phyloP scores from a whole-genome alignment of 805 yeast genomes.

The Hemisphaericaspora nanyangensis region DNA sequence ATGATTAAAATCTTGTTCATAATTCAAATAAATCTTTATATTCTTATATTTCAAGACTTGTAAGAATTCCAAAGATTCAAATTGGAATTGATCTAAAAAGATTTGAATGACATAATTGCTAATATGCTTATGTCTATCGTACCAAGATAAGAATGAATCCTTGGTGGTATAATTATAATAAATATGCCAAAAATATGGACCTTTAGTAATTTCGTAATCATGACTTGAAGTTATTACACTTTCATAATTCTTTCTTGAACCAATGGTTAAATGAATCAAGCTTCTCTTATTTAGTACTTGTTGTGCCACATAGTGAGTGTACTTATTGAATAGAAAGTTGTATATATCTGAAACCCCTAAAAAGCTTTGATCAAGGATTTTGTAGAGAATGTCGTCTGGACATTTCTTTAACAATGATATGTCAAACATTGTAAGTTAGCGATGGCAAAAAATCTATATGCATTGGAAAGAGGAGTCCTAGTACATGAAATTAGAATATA shows the following conservation, averaged over 20 bases:
- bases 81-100: constrained; percentile 5
- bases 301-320: constrained; percentile 3
- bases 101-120: constrained; percentile 4
- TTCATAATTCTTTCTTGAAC: constrained; percentile 1
- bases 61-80: constrained; percentile 4
- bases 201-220: constrained; percentile 4
- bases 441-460: neutral
- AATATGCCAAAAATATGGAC: constrained; percentile 6
- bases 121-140: constrained; percentile 3
- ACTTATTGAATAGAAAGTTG: constrained; percentile 2
- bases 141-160: constrained; percentile 4
- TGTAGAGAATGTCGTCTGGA: constrained; percentile 7
- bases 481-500: too few relatives aligned
- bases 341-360: constrained; percentile 3
- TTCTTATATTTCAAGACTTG: constrained; percentile 2
- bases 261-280: constrained; percentile 5
- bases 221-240: constrained; percentile 4
- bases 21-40: constrained; percentile 4
- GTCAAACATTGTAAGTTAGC: constrained; percentile 1
- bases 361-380: constrained; percentile 3
- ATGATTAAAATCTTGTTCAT: constrained; percentile 4
- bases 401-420: constrained; percentile 1
- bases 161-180: constrained; percentile 1
- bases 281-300: constrained; percentile 4
- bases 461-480: neutral